These are phyloP conservation scores for Carex parvula DNA, from an alignment of 176 grass and related monocot species.

Conservation along the genomic window DNA sequence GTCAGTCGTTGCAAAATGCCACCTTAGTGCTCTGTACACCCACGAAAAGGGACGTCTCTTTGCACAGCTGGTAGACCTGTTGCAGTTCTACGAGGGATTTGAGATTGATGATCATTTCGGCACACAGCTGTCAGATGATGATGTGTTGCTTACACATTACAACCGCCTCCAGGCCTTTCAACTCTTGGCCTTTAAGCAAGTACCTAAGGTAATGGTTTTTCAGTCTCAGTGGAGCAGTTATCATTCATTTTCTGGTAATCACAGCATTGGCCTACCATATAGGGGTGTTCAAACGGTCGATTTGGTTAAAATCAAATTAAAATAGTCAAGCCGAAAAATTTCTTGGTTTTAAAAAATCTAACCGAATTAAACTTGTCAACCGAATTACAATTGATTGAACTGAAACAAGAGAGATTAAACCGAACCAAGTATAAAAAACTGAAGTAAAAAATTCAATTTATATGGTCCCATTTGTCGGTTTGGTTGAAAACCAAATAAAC, in stretches of 20 bases:
- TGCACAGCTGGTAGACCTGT: constrained; percentile 85
- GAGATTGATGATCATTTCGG: constrained; percentile 95
- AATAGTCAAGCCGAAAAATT: too few relatives aligned
- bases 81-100: constrained; percentile 98
- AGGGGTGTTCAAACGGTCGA: background rate
- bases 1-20: constrained; percentile 19
- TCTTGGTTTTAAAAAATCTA: too few relatives aligned
- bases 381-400: too few relatives aligned
- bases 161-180: constrained; percentile 85
- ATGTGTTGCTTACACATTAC: constrained; percentile 83
- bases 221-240: background rate
- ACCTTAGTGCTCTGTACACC: constrained; percentile 1
- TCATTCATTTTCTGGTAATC: background rate
- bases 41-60: constrained; percentile 95
- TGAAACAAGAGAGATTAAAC: too few relatives aligned
- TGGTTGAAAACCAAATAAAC: too few relatives aligned
- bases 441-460: too few relatives aligned
- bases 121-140: constrained; percentile 85
- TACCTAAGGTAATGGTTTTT: constrained; percentile 60
- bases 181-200: constrained; percentile 88
- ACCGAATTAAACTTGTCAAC: too few relatives aligned
- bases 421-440: too few relatives aligned
- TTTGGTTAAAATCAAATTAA: too few relatives aligned
- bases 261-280: background rate
- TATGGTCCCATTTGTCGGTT: too few relatives aligned